Base-by-base conservation (phyloP, 148 eudicot species). In the Camellia japonica region DNA sequence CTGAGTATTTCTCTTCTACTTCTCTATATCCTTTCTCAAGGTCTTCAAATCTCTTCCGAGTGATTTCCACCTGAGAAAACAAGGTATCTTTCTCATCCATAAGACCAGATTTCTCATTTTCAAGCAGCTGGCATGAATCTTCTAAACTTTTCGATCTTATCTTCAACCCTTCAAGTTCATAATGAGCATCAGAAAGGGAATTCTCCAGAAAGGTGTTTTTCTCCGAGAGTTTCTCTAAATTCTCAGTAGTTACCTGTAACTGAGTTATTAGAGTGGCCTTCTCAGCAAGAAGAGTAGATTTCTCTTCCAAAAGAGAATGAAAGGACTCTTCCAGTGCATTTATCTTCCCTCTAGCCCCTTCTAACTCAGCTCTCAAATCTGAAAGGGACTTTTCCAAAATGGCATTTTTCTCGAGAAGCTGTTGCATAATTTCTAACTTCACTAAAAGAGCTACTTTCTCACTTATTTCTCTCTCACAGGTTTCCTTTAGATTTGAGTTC, bases 311-410 rank as follows among this genome's bases (percentile, higher is more conserved):
- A 80, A 96, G 97, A 77, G 85, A 78, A 62, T 84, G 84, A 71
- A 85, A 87, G 8, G 95, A 92, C 73, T 88, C 88, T 83, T 96
- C 98, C 80, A 96, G 79, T 18, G 84, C 84, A 78, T 81, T 88
- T 66, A 96, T 87, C 83, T 90, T 93, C 71, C 83, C 89, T 80
- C 94, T 83, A 49, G 91, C 90, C 20, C 81, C 90, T 80, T 91
- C 95, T 77, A 96, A 82, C 85, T 93, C 98, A 68, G 83, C 87
- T 73, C 88, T 81, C 82, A 91, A 80, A 82, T 89, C 90, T 7
- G 92, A 90, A 46, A 96, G 85, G 15, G 98, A 91, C 68, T 88
- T 90, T 86, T 96, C 98, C 75, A 96, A 84, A 78, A 86, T 84
- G 76, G 89, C 88, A 66, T 92, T 96, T 88, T 90, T 93, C 83